Evolutionary conservation across 257 asterid species (phyloP), one percentile per base, ranked within the genome.

Genomic region (Nicotiana undulata): DNA sequence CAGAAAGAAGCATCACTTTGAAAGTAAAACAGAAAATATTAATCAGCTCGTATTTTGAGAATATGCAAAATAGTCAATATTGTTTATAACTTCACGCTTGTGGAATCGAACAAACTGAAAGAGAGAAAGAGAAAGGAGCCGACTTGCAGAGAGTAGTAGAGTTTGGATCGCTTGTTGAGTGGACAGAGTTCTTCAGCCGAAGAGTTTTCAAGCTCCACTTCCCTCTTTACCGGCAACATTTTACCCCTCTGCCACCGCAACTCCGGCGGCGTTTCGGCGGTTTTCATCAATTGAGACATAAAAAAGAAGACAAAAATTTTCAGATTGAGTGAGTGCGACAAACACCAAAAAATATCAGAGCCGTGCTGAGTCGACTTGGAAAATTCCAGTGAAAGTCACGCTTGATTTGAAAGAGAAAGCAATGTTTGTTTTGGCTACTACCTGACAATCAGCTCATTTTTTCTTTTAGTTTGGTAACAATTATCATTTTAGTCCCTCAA

Each of bases 101-200:
- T 52, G 6, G 17, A 15, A 56, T 56, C 18, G 9, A 56, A 63
- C 37, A 53, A 76, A 76, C 28, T 10, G n/a, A 26, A 59, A 61
- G 34, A 63, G 20, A 66, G 51, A n/a, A 44, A 52, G 4, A 77
- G 31, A 44, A 49, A 52, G 1, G 8, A 31, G 17, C 81, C 17
- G 52, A 87, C 90, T 28, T 79, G 84, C 20, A 83, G 24, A 26
- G 80, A 79, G 61, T 79, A 63, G 9, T 81, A 56, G 77, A 81
- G 83, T 60, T 82, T 90, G 56, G 86, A 85, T 67, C 93, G 90
- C 82, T 90, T 90, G 56, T 79, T 58, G 75, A 85, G 80, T 15
- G 86, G 82, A 16, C 84, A 82, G 59, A 79, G 81, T 74, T 87
- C 89, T 63, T 88, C 93, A 67, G 87, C 92, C 58, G 88, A 49